Base-by-base conservation (phyloP, 495 filamentous ascomycete species). In the Pyrenula massariospora region DNA sequence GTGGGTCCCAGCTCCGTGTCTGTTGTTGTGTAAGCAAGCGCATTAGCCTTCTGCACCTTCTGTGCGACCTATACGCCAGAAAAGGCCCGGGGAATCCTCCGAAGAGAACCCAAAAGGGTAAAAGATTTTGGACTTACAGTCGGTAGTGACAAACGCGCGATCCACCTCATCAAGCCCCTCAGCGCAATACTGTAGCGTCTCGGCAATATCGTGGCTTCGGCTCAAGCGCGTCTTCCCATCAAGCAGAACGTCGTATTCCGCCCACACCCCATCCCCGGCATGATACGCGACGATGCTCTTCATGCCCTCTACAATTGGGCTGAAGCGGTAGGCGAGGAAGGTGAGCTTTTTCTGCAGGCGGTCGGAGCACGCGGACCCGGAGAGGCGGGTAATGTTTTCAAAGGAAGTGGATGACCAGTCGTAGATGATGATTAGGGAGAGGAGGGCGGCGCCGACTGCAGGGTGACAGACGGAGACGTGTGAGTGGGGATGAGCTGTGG, bases 141-240 rank as follows among this genome's bases (percentile, higher is more conserved):
- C 73, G 47, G 65, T 63, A 2, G 75, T 74, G 2, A 76, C 74
- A 60, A 77, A 78, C 2, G 73, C 72, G 22, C 73, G 59, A 63
- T 78, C 73, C 0, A 78, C 73, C 59, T 77, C 73, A 10, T 63
- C 62, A 25, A 77, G 58, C 12, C 68, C 63, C 53, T 68, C 62
- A 25, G 58, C 64, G 56, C 75, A 78, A 59, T 78, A 77, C 62
- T 77, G 73, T 57, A 78, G 58, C 10, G 75, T 78, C 64, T 77
- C 75, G 15, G 71, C 69, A 56, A 77, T 64, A 61, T 78, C 73
- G 62, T 78, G 72, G n/a, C 65, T 62, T 21, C 61, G 60, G 52
- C 63, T 63, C 57, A 77, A 57, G 22, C 66, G 59, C 24, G 63
- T 70, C 19, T 71, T 64, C 60, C 71, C 68, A 54, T 73, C 64